Percentiles rank a stretch among this genome's conserved stretches.
Conservation (phyloP, 441 rosid genomes). For the Gossypium schwendimanii region DNA sequence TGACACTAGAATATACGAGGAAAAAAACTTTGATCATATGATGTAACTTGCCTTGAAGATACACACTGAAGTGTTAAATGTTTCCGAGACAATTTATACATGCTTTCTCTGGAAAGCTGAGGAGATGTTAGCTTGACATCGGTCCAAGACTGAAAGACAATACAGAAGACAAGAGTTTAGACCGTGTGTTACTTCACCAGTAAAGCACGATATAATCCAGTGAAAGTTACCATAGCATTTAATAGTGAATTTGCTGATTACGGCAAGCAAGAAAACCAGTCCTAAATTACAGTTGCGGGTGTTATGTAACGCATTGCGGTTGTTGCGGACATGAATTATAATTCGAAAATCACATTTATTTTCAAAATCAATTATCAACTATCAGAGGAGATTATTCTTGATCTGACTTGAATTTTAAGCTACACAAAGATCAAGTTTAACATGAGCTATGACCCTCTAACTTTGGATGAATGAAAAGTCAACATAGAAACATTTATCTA, state of each 20-base stretch:
- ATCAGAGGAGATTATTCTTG: too few relatives aligned
- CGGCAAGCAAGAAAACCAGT: not conserved
- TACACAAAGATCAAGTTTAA: too few relatives aligned
- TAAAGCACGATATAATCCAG: not conserved
- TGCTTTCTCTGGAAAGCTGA: constrained; percentile 82
- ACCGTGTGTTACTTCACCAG: not conserved
- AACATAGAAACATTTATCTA: too few relatives aligned
- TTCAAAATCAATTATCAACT: too few relatives aligned
- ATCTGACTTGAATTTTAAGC: too few relatives aligned
- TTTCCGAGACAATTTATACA: constrained; percentile 64
- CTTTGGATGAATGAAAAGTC: too few relatives aligned
- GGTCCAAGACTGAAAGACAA: constrained; percentile 53
- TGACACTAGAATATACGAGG: not conserved
- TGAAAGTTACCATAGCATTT: not conserved
- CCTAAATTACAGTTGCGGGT: too few relatives aligned
- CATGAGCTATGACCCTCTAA: too few relatives aligned
- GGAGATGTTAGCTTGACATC: constrained; percentile 91
- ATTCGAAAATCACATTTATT: too few relatives aligned
- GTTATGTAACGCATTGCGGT: too few relatives aligned
- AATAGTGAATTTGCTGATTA: not conserved
- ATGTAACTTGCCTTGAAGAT: constrained; percentile 59
- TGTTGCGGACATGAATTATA: too few relatives aligned
- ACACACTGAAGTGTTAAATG: constrained; percentile 51
- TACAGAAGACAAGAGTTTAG: constrained; percentile 6
- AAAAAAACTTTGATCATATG: constrained; percentile 2